phyloP scores from a whole-genome alignment of 345 rosid genomes.

The Populus deltoides region DNA sequence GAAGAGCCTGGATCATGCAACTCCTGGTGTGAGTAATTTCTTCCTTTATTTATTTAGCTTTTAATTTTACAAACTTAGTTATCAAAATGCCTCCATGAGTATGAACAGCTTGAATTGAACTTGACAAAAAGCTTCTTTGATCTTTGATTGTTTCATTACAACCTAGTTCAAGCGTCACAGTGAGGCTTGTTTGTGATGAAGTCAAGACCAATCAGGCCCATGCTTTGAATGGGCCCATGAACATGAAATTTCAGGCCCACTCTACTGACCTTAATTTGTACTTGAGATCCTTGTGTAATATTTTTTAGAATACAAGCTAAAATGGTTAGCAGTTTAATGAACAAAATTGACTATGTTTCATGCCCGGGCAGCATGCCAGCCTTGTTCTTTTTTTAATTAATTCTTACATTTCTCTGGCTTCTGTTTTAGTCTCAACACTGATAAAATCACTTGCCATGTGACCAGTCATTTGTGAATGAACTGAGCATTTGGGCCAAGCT shows the following conservation, averaged over 20 bases:
- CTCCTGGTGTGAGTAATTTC: slow-evolving; percentile 85
- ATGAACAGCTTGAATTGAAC: too few species aligned
- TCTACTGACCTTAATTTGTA: neutral
- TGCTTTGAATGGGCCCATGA: neutral
- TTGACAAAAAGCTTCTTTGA: neutral
- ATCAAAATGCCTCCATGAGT: neutral
- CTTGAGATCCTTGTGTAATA: neutral
- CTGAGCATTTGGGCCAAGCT: too few species aligned
- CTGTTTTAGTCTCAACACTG: too few species aligned
- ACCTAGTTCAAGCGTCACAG: neutral
- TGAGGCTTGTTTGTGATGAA: neutral
- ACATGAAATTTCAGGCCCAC: too few species aligned
- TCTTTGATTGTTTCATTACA: neutral
- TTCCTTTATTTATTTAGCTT: slow-evolving; percentile 3
- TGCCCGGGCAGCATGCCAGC: too few species aligned
- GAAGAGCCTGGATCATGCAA: slow-evolving; percentile 96
- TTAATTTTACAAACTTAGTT: neutral
- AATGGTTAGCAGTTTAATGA: too few species aligned
- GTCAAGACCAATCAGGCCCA: neutral
- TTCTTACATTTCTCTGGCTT: too few species aligned
- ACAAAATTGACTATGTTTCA: too few species aligned
- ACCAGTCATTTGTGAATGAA: too few species aligned
- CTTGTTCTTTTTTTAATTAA: too few species aligned
- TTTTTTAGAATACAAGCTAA: neutral
- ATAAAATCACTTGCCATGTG: too few species aligned